Conservation (phyloP, 805 yeast species). For the Nematodospora valgi region DNA sequence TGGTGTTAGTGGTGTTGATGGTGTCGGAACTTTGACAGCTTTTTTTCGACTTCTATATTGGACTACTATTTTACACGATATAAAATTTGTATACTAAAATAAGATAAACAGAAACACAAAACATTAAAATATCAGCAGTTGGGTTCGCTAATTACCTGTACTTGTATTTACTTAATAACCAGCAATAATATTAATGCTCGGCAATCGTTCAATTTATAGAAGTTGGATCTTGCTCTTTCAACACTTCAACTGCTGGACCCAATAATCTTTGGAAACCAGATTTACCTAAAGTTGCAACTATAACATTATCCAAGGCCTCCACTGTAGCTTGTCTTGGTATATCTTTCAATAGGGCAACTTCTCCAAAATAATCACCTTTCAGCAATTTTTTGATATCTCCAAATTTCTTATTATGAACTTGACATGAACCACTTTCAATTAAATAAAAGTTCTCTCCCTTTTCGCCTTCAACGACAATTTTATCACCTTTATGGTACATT, state of each 20-base stretch:
- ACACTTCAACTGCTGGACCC: slow-evolving; percentile 90
- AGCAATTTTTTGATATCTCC: slow-evolving; percentile 60
- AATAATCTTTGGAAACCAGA: slow-evolving; percentile 89
- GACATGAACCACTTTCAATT: slow-evolving; percentile 73
- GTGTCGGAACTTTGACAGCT: too few species aligned
- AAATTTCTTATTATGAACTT: slow-evolving; percentile 58
- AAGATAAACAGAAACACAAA: not conserved
- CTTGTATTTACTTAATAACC: too few species aligned
- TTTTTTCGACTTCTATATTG: too few species aligned
- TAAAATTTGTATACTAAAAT: not conserved
- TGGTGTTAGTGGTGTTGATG: too few species aligned
- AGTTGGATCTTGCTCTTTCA: slow-evolving; percentile 85
- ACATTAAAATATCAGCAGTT: too few species aligned
- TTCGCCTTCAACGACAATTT: slow-evolving; percentile 84
- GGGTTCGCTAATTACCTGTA: too few species aligned
- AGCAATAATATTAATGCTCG: too few species aligned
- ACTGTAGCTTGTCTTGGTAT: slow-evolving; percentile 94
- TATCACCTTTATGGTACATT: slow-evolving; percentile 63
- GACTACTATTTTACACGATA: too few species aligned
- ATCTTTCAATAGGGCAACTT: slow-evolving; percentile 87
- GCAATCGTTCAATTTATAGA: too few species aligned
- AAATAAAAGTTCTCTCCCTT: slow-evolving; percentile 44
- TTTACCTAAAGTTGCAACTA: slow-evolving; percentile 90
- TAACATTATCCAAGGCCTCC: slow-evolving; percentile 66
- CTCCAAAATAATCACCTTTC: slow-evolving; percentile 95